Conservation (phyloP, 768 basidiomycete species). For the Agaricus blazei region DNA sequence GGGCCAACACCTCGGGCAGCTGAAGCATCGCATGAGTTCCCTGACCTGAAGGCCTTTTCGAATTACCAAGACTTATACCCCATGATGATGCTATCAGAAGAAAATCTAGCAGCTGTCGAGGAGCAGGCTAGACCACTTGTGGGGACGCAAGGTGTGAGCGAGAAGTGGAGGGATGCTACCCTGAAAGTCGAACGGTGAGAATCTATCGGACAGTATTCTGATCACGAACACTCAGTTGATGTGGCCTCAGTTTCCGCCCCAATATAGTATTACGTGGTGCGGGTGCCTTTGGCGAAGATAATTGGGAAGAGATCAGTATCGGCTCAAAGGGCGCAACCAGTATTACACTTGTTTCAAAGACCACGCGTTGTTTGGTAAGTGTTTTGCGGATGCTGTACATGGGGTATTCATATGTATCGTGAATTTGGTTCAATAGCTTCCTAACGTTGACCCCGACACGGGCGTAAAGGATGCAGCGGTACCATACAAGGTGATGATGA, state of each 20-base stretch:
- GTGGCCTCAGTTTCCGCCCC: constrained; percentile 56
- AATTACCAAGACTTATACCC: constrained; percentile 73
- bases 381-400: not conserved
- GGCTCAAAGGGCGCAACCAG: constrained; percentile 33
- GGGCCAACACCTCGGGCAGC: constrained; percentile 46
- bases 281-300: constrained; percentile 67
- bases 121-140: constrained; percentile 40
- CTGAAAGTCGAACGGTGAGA: constrained; percentile 57
- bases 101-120: constrained; percentile 53
- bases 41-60: constrained; percentile 47
- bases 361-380: constrained; percentile 67
- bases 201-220: not conserved
- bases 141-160: constrained; percentile 41
- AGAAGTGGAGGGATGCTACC: constrained; percentile 47
- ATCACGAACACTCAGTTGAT: not conserved
- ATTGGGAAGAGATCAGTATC: constrained; percentile 57
- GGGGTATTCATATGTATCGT: not conserved
- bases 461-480: constrained; percentile 68
- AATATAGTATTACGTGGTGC: constrained; percentile 70
- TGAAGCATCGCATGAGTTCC: constrained; percentile 48
- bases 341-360: constrained; percentile 62
- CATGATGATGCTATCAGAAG: constrained; percentile 59
- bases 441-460: constrained; percentile 63
- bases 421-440: constrained; percentile 40
- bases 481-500: constrained; percentile 71